phyloP scores from a whole-genome alignment of 139 green algal species.

The Chlorella sorokiniana region DNA sequence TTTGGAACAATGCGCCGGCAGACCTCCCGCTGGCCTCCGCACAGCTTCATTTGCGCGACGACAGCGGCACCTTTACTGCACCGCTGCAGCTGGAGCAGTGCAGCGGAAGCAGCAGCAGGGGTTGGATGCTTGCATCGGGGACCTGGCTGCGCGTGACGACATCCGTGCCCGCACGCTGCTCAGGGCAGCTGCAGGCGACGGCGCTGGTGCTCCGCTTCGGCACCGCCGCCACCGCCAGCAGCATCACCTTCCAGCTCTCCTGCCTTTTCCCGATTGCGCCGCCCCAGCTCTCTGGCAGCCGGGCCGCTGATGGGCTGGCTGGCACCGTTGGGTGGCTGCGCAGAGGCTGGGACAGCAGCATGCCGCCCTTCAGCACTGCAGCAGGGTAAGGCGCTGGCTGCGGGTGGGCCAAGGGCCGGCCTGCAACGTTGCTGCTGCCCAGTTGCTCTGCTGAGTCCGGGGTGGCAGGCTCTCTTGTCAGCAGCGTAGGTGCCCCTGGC shows the following conservation, averaged over 20 bases:
- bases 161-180: slow-evolving; percentile 13
- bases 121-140: background rate
- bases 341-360: background rate
- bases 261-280: background rate
- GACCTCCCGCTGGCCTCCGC: slow-evolving; percentile 23
- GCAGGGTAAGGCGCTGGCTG: slow-evolving; percentile 10
- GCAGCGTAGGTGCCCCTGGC: background rate
- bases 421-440: background rate
- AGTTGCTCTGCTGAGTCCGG: background rate
- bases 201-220: slow-evolving; percentile 6
- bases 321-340: slow-evolving; percentile 2
- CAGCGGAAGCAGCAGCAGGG: background rate
- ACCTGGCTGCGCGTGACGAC: slow-evolving; percentile 16
- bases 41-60: slow-evolving; percentile 9
- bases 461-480: background rate
- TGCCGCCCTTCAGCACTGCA: background rate
- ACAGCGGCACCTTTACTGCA: background rate
- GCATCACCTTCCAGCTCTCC: slow-evolving; percentile 17
- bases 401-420: background rate
- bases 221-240: background rate
- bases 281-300: background rate
- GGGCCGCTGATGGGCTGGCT: background rate
- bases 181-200: background rate
- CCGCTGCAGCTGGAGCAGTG: no score
- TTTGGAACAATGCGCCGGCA: slow-evolving; percentile 46